Percentiles rank a stretch among this genome's conserved stretches.
Evolutionary conservation across 257 asterid species (phyloP).

Genomic region (Petrea volubilis): DNA sequence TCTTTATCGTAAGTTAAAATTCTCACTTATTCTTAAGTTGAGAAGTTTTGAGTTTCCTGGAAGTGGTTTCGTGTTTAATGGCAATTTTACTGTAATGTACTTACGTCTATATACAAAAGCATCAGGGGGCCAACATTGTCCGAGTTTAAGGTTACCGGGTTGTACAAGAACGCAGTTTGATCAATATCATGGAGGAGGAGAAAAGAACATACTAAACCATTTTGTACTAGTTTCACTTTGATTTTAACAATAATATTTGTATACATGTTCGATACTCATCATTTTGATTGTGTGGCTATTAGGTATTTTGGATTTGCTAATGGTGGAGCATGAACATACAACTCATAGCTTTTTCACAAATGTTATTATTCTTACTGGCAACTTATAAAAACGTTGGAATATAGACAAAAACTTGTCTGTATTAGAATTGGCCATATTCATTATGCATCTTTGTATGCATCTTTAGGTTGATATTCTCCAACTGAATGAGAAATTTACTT

Average conservation of each 20-base stretch:
- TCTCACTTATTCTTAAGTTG: background rate
- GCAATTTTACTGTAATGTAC: background rate
- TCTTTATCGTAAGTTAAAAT: background rate
- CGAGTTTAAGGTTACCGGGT: background rate
- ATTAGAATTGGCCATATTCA: too few species aligned
- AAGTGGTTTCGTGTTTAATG: background rate
- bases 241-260: too few species aligned
- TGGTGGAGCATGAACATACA: background rate
- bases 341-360: background rate
- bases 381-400: background rate
- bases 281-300: too few species aligned
- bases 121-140: background rate
- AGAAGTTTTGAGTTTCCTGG: background rate
- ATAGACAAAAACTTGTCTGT: too few species aligned
- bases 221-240: too few species aligned
- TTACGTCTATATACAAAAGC: too few species aligned
- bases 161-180: background rate
- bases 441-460: too few species aligned
- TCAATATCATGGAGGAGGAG: background rate
- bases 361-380: background rate
- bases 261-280: too few species aligned
- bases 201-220: background rate
- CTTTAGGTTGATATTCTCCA: background rate
- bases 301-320: too few species aligned
- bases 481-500: background rate